Base-by-base conservation (phyloP, 257 asterid genomes). In the Buddleja alternifolia region DNA sequence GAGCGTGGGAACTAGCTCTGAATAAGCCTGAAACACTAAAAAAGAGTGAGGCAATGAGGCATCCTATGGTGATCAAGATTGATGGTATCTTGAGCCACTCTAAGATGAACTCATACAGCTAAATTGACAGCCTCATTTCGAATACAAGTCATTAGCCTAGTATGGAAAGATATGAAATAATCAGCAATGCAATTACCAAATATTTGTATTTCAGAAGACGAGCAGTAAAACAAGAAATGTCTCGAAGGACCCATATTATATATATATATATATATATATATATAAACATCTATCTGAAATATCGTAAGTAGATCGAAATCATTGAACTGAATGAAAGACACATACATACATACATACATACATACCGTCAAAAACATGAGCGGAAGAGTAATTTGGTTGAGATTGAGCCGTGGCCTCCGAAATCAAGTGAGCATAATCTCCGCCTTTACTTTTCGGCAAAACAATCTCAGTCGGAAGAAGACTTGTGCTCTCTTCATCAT, bases 371-470 rank as follows among this genome's bases (percentile, higher is more conserved):
- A 82, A 46, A 73, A 70, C 77, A 78, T 88, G 90, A 78, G 69
- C 73, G 34, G 64, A 51, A 46, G 58, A 4, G 11, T 42, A 42
- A 42, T 42, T 42, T 42, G 48, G n/a, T 42, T 70, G 89, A 77
- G 84, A 62, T 66, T 86, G 90, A 54, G 87, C 80, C 72, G 80
- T 82, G 66, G 98, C 98, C 79, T 93, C 97, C 14, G 89, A 78
- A 72, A 93, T 69, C 69, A 93, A 78, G 74, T 80, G 65, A 46
- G 89, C 86, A 76, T 83, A 93, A 75, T 83, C 97, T 25, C 96
- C 88, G 17, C 98, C 98, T 79, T 86, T 86, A 73, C 96, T 88
- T 73, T 81, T 90, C 0, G 95, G 96, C 52, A 55, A 76, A 15
- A 87, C 77, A 67, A 73, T 66, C 72, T 92, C 96, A 60, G 81